Evolutionary conservation across 768 basidiomycete species (phyloP), one percentile per base, ranked within the genome.

Genomic region (Kwoniella botswanensis): DNA sequence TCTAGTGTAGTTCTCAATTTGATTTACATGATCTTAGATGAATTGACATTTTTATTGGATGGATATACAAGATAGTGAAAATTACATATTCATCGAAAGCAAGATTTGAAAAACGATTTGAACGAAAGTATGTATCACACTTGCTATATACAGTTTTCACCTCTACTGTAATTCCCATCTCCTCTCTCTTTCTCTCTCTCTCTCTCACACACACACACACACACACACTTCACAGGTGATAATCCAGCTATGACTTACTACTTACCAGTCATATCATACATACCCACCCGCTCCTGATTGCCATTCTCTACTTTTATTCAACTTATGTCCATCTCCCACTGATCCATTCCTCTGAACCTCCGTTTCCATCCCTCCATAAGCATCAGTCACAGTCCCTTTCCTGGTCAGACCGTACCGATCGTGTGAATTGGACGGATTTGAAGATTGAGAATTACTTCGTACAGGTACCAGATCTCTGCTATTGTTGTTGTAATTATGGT

Each of bases 371-470:
- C 59, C 59, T 17, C 59, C 59, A 22, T 61, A 43, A 2, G 54
- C 21, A 12, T 55, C 54, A 43, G 35, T 35, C 11, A 22, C 21
- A 0, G 54, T 55, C 11, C 46, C 46, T 15, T 50, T 50, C 46
- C 46, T 50, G 3, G 13, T 50, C 10, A 50, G 3, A 1, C 57
- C 57, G 22, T 26, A 35, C 29, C 26, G 13, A 58, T 58, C 24
- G 13, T n/a, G 11, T 7, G 11, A 12, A 22, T 12, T 9, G 17
- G 57, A 61, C 4, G 43, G 12, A n/a, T 60, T 24, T 10, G 57
- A 67, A 15, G 55, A 57, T 58, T 68, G 50, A 0, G 50, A 52
- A 18, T 55, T 46, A 52, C 44, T 68, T 53, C 60, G 4, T 42
- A 21, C 17, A 15, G 54, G 42, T 53, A 55, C 21, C 18, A 67